phyloP scores from a whole-genome alignment of 1,139 yeast genomes.

The Oligophagozyma castellii region DNA sequence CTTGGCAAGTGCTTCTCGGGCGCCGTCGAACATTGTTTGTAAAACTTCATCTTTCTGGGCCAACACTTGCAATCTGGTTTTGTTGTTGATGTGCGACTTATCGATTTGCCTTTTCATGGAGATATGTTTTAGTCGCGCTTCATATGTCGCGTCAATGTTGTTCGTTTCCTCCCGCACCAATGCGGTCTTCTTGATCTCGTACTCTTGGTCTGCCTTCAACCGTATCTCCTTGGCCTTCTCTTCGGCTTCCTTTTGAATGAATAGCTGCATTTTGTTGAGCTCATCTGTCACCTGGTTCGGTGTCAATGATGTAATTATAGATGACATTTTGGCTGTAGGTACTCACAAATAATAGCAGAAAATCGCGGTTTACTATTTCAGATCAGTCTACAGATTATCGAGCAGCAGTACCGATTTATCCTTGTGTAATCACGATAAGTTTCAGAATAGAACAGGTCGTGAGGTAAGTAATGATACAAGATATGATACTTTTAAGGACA shows the following conservation, averaged over 20 bases:
- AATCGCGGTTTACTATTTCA: too few species aligned
- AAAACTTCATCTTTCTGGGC: constrained; percentile 76
- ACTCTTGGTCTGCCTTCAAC: constrained; percentile 95
- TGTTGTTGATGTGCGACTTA: constrained; percentile 89
- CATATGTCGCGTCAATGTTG: constrained; percentile 70
- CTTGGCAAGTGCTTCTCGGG: constrained; percentile 47
- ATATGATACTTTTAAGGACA: too few species aligned
- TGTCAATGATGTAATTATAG: constrained; percentile 22
- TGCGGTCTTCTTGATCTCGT: constrained; percentile 92
- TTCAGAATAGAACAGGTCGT: too few species aligned
- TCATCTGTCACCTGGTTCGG: constrained; percentile 72
- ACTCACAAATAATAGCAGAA: too few species aligned
- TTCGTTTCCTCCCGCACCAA: constrained; percentile 87
- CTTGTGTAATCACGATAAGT: too few species aligned
- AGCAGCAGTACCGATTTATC: too few species aligned
- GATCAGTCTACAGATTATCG: too few species aligned
- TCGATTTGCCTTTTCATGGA: constrained; percentile 88
- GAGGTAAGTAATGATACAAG: too few species aligned
- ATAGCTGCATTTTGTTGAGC: constrained; percentile 95
- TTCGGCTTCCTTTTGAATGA: constrained; percentile 97
- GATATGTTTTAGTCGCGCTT: constrained; percentile 80
- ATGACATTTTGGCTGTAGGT: too few species aligned
- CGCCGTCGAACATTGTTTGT: constrained; percentile 57
- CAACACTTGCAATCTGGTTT: constrained; percentile 82
- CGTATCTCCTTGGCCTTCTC: constrained; percentile 96